Evolutionary conservation across 2,329 filamentous ascomycete genomes (phyloP), one percentile per base, ranked within the genome.

Genomic region (Blumeria hordei): DNA sequence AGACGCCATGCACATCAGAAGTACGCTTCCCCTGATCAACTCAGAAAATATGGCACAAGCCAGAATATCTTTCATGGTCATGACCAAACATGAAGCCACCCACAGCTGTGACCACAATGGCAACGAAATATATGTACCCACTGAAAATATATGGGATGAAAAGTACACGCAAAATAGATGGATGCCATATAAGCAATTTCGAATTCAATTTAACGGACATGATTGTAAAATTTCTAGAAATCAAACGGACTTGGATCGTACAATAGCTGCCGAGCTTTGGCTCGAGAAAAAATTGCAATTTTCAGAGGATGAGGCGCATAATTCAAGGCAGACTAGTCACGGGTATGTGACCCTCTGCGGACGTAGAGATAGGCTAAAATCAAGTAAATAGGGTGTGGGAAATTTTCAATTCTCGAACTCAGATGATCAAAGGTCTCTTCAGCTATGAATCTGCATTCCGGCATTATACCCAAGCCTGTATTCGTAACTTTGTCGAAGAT

Each of bases 391-490:
- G 73, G 3, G 69, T 72, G 6, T 76, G 73, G 73, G 72, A 73
- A 6, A 70, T 69, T n/a, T 88, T 87, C 65, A 83, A 84, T 59
- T 73, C 74, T 52, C 73, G 80, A 3, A 85, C 81, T 3, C 73
- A 79, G 53, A 81, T 81, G 69, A 83, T 85, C 73, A 85, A 85
- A 62, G 81, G 81, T 0, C 69, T 85, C 0, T 74, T 84, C 61
- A 81, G 81, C 63, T 84, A 84, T 60, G 73, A 78, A 62, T 71
- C 69, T 3, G 78, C 79, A 3, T 84, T 79, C 62, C 69, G 70
- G 50, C 69, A 67, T 64, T 85, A 85, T 60, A 81, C 80, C 2
- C 67, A 69, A 9, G 64, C 68, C 3, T 77, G 76, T 18, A 74
- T 84, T 10, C 68, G 78, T 56, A 74, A 78, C 57, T 79, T 85